Base-by-base conservation (phyloP, 75 land plant species). In the Sequoiadendron giganteum region DNA sequence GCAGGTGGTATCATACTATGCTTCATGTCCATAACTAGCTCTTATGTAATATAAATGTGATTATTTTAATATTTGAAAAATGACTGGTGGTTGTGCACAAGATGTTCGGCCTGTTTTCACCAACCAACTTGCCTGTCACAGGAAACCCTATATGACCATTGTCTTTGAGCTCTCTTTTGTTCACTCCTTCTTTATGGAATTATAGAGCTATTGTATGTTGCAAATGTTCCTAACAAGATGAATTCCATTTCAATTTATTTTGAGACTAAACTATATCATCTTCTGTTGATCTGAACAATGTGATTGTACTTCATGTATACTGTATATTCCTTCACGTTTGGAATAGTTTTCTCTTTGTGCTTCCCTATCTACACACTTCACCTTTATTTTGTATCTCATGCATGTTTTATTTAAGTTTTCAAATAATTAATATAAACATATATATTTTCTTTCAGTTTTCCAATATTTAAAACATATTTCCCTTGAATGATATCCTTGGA, bases 391-490 rank as follows among this genome's bases (percentile, higher is more conserved):
- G 5, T 32, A 73, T 32, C 32, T 73, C 13, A 11, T 32, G 49
- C 10, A 48, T 48, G 49, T 48, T 48, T 48, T 48, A 48, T 48
- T 48, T 10, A 48, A 48, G 8, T 48, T 48, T 48, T 48, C 49
- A 9, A 48, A 48, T 48, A 48, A 48, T 8, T 48, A 48, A 48
- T 48, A 48, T 10, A 48, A 8, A 48, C 49, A 48, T 48, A 73
- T 68, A 68, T 3, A 25, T 68, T 68, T 68, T 68, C 72, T 68
- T 68, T 16, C 6, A 65, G n/a, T 16, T 70, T 70, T 25, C 73
- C 19, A 56, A 56, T 16, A 56, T 11, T 56, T 56, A 86, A 88
- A 38, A 25, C 3, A 91, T 49, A 85, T 42, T 36, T 25, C n/a
- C 30, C 11, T 78, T 77, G 42, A 45, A 34, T 77, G 6, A 45